Conservation (phyloP, 106 monocot species). For the Vanilla planifolia region DNA sequence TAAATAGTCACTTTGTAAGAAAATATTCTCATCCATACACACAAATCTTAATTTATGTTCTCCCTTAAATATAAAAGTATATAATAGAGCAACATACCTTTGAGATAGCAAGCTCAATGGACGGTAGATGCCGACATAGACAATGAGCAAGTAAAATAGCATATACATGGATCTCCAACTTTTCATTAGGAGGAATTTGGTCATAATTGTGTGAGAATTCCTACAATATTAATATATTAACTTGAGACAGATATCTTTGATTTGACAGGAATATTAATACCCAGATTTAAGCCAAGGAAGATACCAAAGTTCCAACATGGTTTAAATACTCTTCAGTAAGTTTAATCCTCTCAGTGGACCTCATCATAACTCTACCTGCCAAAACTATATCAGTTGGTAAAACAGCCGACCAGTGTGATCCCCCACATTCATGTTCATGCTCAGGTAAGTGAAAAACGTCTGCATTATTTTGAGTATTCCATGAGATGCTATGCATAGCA, state of each 20-base stretch:
- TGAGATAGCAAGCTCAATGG: slow-evolving; percentile 31
- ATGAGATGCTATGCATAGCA: slow-evolving; percentile 10
- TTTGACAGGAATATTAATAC: neutral
- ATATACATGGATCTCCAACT: slow-evolving; percentile 73
- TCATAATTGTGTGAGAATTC: slow-evolving; percentile 72
- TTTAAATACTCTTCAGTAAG: slow-evolving; percentile 9
- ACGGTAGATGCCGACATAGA: slow-evolving; percentile 37
- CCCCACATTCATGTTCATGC: slow-evolving; percentile 95
- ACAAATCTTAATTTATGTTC: no score
- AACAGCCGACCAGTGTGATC: slow-evolving; percentile 73
- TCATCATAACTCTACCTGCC: slow-evolving; percentile 58
- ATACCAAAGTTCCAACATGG: slow-evolving; percentile 28
- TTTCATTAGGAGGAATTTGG: slow-evolving; percentile 34
- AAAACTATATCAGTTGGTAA: slow-evolving; percentile 81
- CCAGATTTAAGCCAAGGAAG: slow-evolving; percentile 2
- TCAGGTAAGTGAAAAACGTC: slow-evolving; percentile 31
- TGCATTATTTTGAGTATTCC: neutral
- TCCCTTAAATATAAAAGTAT: no score
- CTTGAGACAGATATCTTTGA: neutral
- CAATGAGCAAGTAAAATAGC: slow-evolving; percentile 64
- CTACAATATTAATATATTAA: slow-evolving; percentile 23
- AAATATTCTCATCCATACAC: no score
- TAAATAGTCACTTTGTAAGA: no score
- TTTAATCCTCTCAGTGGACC: slow-evolving; percentile 30
- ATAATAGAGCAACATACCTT: slow-evolving; percentile 62